Percentiles rank a stretch among this genome's conserved stretches.
These are phyloP conservation scores for Harringtonia lauricola DNA, from an alignment of 2,329 filamentous ascomycete species.

Conservation along the genomic window DNA sequence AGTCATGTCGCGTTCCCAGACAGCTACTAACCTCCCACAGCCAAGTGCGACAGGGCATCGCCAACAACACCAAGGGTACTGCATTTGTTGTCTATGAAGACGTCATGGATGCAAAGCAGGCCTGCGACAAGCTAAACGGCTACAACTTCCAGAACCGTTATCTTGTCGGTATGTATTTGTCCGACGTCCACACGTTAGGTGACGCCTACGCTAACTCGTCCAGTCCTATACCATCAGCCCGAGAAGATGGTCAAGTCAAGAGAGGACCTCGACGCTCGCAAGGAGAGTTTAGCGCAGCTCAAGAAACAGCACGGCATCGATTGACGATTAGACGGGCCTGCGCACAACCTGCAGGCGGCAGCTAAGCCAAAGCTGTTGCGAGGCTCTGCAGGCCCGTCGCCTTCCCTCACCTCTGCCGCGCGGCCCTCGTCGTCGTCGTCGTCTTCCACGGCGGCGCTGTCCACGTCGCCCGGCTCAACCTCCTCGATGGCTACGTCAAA, in stretches of 20 bases:
- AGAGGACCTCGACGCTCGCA: slow-evolving; percentile 86
- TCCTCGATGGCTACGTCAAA: background rate
- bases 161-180: slow-evolving; percentile 68
- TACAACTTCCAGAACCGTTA: slow-evolving; percentile 99
- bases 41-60: slow-evolving; percentile 97
- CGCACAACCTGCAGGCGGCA: slow-evolving; percentile 35
- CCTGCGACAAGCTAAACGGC: slow-evolving; percentile 98
- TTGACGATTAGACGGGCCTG: slow-evolving; percentile 74
- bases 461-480: slow-evolving; percentile 19
- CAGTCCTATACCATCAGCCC: slow-evolving; percentile 54
- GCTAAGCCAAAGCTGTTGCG: slow-evolving; percentile 13
- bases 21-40: slow-evolving; percentile 32
- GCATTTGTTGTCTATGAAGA: slow-evolving; percentile 99
- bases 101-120: slow-evolving; percentile 96
- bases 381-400: slow-evolving; percentile 52
- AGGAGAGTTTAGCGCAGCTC: slow-evolving; percentile 95
- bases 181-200: background rate
- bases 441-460: slow-evolving; percentile 16
- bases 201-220: background rate
- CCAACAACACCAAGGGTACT: slow-evolving; percentile 94
- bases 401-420: slow-evolving; percentile 28
- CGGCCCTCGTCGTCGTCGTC: slow-evolving; percentile 20
- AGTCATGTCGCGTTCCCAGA: background rate
- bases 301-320: slow-evolving; percentile 98
- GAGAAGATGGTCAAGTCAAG: slow-evolving; percentile 68